phyloP scores from a whole-genome alignment of 2,329 filamentous ascomycete species.

The Pseudophaeomoniella oleicola region DNA sequence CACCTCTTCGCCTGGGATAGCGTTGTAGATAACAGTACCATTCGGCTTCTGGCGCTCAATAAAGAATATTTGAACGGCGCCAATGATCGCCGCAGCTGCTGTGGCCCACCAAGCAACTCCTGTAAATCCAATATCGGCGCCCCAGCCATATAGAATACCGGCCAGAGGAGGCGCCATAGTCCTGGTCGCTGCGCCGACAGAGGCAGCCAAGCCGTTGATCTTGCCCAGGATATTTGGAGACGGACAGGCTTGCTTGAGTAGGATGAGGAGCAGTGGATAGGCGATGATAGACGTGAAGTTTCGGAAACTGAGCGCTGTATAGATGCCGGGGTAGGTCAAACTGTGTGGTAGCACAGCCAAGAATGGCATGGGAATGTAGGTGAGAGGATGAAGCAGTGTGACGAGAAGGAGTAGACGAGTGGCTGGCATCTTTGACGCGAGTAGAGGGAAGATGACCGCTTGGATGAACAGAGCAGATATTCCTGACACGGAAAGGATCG shows the following conservation, averaged over 20 bases:
- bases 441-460: conserved; percentile 52
- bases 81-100: conserved; percentile 38
- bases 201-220: conserved; percentile 60
- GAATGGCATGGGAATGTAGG: conserved; percentile 57
- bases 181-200: conserved; percentile 55
- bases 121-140: conserved; percentile 41
- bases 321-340: conserved; percentile 47
- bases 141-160: conserved; percentile 51
- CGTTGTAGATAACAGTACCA: neutral
- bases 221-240: conserved; percentile 48
- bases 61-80: conserved; percentile 41
- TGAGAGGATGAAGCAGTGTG: conserved; percentile 50
- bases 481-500: conserved; percentile 56
- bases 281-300: conserved; percentile 55
- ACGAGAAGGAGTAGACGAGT: conserved; percentile 53
- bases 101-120: conserved; percentile 51
- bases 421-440: conserved; percentile 49
- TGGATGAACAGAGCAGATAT: conserved; percentile 60
- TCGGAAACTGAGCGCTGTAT: conserved; percentile 48
- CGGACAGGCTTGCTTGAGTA: conserved; percentile 58
- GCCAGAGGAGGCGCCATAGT: conserved; percentile 55
- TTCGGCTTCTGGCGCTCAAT: conserved; percentile 34
- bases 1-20: neutral
- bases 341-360: conserved; percentile 42
- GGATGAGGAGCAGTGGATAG: conserved; percentile 53